phyloP scores from a whole-genome alignment of 495 filamentous ascomycete genomes.

The Lasiosphaeris hirsuta region DNA sequence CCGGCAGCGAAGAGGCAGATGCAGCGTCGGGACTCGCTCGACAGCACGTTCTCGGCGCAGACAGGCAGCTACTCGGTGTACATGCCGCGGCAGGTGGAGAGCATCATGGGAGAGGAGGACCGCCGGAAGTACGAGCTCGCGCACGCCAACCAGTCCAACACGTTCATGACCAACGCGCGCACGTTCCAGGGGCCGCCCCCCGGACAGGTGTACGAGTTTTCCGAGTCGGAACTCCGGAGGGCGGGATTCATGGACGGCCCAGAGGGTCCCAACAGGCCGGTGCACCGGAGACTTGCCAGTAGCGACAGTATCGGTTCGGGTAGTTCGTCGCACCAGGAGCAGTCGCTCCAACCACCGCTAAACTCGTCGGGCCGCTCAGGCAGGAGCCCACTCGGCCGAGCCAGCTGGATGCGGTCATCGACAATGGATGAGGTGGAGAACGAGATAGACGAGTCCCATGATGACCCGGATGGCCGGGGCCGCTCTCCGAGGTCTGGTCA shows the following conservation, averaged over 20 bases:
- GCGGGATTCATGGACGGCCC: slow-evolving; percentile 41
- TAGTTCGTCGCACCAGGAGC: slow-evolving; percentile 4
- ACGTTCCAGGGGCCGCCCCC: slow-evolving; percentile 49
- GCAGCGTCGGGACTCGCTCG: slow-evolving; percentile 63
- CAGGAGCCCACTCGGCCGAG: slow-evolving; percentile 34
- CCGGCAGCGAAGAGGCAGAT: slow-evolving; percentile 36
- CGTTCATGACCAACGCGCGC: slow-evolving; percentile 45
- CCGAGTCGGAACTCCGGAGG: slow-evolving; percentile 47
- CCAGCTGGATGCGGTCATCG: slow-evolving; percentile 27
- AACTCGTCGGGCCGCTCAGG: slow-evolving; percentile 17
- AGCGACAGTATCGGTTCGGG: slow-evolving; percentile 27
- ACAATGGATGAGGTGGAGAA: slow-evolving; percentile 29
- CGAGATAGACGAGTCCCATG: slow-evolving; percentile 21
- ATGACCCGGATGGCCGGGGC: neutral
- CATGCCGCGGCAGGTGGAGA: slow-evolving; percentile 75
- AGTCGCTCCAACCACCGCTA: slow-evolving; percentile 16
- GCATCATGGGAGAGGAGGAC: slow-evolving; percentile 77
- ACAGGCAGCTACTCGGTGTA: slow-evolving; percentile 64
- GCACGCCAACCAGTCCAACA: slow-evolving; percentile 53
- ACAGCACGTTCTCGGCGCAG: slow-evolving; percentile 62
- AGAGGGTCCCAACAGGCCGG: slow-evolving; percentile 16
- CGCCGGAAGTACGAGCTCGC: slow-evolving; percentile 66
- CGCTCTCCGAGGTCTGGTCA: neutral
- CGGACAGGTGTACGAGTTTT: slow-evolving; percentile 52
- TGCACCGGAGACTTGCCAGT: slow-evolving; percentile 29